Evolutionary conservation across 495 filamentous ascomycete genomes (phyloP).

Genomic region (Trichoderma asperelloides): DNA sequence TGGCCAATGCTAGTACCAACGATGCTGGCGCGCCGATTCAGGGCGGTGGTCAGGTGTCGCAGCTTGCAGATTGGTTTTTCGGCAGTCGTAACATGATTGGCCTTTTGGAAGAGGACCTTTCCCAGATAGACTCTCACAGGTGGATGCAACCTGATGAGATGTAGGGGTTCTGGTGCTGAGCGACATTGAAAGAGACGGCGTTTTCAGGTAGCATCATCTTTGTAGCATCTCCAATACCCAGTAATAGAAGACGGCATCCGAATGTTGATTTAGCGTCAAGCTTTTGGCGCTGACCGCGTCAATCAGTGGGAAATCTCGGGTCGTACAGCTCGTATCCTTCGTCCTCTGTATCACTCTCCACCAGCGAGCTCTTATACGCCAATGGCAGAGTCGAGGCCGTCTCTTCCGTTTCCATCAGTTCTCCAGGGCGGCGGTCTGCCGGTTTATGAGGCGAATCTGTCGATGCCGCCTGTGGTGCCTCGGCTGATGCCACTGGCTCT

Average conservation of each 20-base stretch:
- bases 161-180: not conserved
- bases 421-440: not conserved
- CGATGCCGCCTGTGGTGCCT: constrained; percentile 3
- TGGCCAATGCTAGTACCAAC: not conserved
- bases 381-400: constrained; percentile 8
- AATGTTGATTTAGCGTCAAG: not conserved
- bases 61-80: constrained; percentile 60
- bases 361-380: constrained; percentile 16
- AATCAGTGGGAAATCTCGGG: constrained; percentile 44
- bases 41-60: constrained; percentile 28
- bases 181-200: not conserved
- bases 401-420: constrained; percentile 13
- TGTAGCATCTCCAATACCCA: not conserved
- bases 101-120: constrained; percentile 51
- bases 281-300: constrained; percentile 13
- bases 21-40: constrained; percentile 11
- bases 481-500: constrained; percentile 17
- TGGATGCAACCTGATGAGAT: constrained; percentile 17
- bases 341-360: constrained; percentile 50
- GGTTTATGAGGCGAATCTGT: not conserved
- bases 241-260: not conserved
- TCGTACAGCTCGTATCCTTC: constrained; percentile 50
- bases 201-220: not conserved
- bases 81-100: constrained; percentile 58
- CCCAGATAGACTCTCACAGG: constrained; percentile 36